Conservation (phyloP, 208 protist genomes). For the Polymyxa betae region DNA sequence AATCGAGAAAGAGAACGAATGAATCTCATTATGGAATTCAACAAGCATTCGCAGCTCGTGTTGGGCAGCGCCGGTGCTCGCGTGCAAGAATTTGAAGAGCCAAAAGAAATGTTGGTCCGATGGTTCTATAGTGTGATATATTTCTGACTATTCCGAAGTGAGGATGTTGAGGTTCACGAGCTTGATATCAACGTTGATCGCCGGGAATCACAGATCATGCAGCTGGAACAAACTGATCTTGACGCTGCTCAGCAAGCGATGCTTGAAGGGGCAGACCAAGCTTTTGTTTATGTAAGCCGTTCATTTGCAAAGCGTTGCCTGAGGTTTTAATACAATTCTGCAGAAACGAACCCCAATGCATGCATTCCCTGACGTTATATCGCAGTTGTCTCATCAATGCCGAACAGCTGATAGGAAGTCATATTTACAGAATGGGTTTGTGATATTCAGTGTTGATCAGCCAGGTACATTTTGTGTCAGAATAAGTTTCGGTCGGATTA, state of each 20-base stretch:
- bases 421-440: not conserved
- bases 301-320: no score
- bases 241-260: no score
- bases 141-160: not conserved
- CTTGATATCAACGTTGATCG: not conserved
- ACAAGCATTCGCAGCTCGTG: constrained; percentile 5
- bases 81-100: not conserved
- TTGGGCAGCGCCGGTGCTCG: not conserved
- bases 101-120: not conserved
- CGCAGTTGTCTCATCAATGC: constrained; percentile 31
- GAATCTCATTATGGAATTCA: constrained; percentile 38
- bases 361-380: not conserved
- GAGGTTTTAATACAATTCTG: no score
- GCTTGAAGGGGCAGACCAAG: no score
- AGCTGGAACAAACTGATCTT: no score
- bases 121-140: not conserved
- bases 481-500: not conserved
- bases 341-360: not conserved
- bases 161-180: not conserved
- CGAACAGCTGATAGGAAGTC: not conserved
- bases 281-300: no score
- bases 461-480: not conserved
- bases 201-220: no score
- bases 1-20: not conserved
- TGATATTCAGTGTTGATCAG: not conserved